Base-by-base conservation (phyloP, 1,284 basidiomycete species). In the Termitomyces sp. region DNA sequence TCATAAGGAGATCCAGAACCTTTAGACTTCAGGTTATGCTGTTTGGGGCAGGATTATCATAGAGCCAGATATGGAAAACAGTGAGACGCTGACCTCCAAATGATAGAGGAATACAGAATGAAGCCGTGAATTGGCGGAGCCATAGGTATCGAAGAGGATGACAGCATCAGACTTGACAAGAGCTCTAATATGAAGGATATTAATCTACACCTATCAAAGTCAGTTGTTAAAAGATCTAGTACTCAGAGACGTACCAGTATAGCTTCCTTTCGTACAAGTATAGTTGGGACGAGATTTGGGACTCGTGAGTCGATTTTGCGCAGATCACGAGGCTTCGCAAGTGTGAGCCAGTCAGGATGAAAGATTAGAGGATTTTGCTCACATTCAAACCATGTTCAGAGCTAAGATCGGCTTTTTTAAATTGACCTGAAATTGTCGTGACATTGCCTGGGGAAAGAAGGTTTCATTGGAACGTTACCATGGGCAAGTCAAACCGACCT, bases 231-330 rank as follows among this genome's bases (percentile, higher is more conserved):
- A 15, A 54, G 44, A 21, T 41, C 19, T 43, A 53, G n/a, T 40
- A 38, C 24, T 31, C 48, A 52, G 42, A 38, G 21, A 75, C 84
- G 58, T 66, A 90, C 90, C 59, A 98, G 78, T 61, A 98, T 88
- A 47, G 91, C 92, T 68, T 92, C 87, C 64, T 87, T 86, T 58
- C 96, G 81, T 41, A 92, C 85, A 44, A 99, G 80, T 65, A 98
- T 97, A 38, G 93, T 94, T 31, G 96, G 95, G 13, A 98, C 92
- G 54, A 96, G 82, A 70, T 95, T 97, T 19, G 94, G 94, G 56
- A 95, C 84, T 59, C 94, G 80, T 12, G 92, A 94, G 75, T 98
- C 96, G 64, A 99, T 93, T 76, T 98, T 98, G 55, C 96, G 88
- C 41, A 99, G 78, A 73, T 99, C 96, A 76, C 96, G 89, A 60